Conservation (phyloP, 805 yeast genomes). For the Ogataea kodamae region DNA sequence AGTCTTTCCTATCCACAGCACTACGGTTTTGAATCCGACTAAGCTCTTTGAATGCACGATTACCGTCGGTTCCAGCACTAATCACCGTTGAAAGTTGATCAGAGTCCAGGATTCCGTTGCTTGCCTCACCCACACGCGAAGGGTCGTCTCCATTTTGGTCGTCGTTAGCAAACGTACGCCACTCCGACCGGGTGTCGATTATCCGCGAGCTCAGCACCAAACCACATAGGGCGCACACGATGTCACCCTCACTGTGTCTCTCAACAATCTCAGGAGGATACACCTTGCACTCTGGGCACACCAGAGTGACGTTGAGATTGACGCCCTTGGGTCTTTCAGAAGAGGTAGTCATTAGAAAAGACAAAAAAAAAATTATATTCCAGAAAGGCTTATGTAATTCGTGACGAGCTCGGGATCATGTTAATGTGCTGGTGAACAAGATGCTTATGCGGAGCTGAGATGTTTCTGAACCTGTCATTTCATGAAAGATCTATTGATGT, state of each 20-base stretch:
- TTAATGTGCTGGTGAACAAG: too few species aligned
- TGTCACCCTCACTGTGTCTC: conserved; percentile 95
- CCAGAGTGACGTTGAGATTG: conserved; percentile 80
- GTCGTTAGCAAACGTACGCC: conserved; percentile 98
- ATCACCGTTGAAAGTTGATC: conserved; percentile 91
- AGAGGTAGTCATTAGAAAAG: conserved; percentile 22
- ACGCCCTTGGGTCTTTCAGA: conserved; percentile 51
- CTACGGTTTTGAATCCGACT: conserved; percentile 86
- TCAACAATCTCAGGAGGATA: conserved; percentile 95
- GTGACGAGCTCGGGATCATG: too few species aligned
- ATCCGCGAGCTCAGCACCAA: conserved; percentile 86
- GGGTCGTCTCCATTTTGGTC: conserved; percentile 99
- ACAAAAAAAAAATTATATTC: conserved; percentile 9
- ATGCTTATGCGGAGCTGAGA: too few species aligned
- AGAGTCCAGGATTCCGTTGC: conserved; percentile 86
- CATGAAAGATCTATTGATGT: too few species aligned
- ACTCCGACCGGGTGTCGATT: conserved; percentile 93
- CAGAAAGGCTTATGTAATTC: conserved; percentile 6
- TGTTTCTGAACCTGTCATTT: too few species aligned
- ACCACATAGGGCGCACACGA: conserved; percentile 98
- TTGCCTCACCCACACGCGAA: conserved; percentile 98
- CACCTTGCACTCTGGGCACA: conserved; percentile 95
- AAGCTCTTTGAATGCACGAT: conserved; percentile 83
- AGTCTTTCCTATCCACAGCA: conserved; percentile 82
- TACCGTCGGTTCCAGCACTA: conserved; percentile 80